phyloP scores from a whole-genome alignment of 1,284 basidiomycete species.

The Gymnopus androsaceus region DNA sequence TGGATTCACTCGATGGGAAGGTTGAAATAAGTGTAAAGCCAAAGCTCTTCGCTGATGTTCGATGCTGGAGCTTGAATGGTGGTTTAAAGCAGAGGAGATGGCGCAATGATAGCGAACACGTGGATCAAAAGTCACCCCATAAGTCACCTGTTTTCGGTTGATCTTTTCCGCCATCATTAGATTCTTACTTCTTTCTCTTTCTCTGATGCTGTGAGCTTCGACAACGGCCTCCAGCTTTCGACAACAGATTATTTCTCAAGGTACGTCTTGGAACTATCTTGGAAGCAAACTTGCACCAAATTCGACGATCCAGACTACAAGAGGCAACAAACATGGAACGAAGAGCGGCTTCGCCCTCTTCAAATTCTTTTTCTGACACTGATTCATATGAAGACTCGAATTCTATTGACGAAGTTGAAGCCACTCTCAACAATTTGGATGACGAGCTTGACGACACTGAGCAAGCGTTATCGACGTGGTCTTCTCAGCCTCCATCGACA shows the following conservation, averaged over 20 bases:
- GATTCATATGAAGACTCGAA: slow-evolving; percentile 47
- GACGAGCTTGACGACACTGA: slow-evolving; percentile 65
- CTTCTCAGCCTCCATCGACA: slow-evolving; percentile 29
- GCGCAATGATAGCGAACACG: background rate
- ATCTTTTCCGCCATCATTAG: background rate
- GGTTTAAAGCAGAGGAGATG: no score
- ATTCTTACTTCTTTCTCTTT: background rate
- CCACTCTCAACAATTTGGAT: slow-evolving; percentile 61
- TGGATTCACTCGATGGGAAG: no score
- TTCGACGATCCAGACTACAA: background rate
- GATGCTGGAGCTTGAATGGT: no score
- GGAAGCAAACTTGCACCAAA: background rate
- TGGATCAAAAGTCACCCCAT: no score
- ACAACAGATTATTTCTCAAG: background rate
- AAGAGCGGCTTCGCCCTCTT: slow-evolving; percentile 13
- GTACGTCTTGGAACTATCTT: background rate
- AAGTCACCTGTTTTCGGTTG: slow-evolving; percentile 5
- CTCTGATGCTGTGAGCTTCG: background rate
- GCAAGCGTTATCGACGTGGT: slow-evolving; percentile 62
- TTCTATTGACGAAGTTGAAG: slow-evolving; percentile 66
- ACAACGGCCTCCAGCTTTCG: background rate
- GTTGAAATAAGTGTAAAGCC: no score
- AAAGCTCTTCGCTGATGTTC: no score
- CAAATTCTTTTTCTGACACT: slow-evolving; percentile 21
- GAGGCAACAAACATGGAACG: slow-evolving; percentile 12